A percentile compares a stretch with the other conserved stretches of the same genome.
Conservation (phyloP, 1,139 yeast genomes). For the Maudiozyma humilis region DNA sequence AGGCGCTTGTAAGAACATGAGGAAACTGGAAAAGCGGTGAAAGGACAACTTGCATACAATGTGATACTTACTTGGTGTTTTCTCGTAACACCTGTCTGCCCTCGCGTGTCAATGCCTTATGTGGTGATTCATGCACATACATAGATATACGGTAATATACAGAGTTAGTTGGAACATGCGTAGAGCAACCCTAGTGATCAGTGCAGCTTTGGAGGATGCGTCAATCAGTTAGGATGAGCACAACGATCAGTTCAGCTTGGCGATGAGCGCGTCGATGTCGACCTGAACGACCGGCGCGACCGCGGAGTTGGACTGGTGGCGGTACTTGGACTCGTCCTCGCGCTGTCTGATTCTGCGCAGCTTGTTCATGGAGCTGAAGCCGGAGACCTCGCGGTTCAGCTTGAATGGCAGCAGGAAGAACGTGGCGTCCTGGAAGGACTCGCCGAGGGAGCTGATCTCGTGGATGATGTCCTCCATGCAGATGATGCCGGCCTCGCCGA, state of each 20-base stretch:
- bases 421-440: slow-evolving; percentile 49
- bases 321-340: slow-evolving; percentile 37
- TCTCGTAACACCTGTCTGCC: too few relatives aligned
- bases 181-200: too few relatives aligned
- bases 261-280: slow-evolving; percentile 59
- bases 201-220: too few relatives aligned
- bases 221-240: too few relatives aligned
- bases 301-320: slow-evolving; percentile 47
- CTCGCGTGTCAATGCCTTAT: too few relatives aligned
- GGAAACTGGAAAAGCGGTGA: too few relatives aligned
- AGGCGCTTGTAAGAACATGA: too few relatives aligned
- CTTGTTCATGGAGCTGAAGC: slow-evolving; percentile 49
- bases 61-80: background rate
- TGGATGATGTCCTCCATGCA: slow-evolving; percentile 75
- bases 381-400: slow-evolving; percentile 60
- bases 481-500: slow-evolving; percentile 61
- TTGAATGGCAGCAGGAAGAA: slow-evolving; percentile 63
- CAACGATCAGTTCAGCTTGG: slow-evolving; percentile 48
- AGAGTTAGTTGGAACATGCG: background rate
- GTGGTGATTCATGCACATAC: background rate
- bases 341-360: slow-evolving; percentile 34
- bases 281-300: slow-evolving; percentile 58
- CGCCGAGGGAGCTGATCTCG: slow-evolving; percentile 57
- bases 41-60: background rate
- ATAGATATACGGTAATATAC: background rate